Percentiles rank a stretch among this genome's conserved stretches.
Evolutionary conservation across 306 rosid species (phyloP).

Genomic region (Macrotyloma uniflorum): DNA sequence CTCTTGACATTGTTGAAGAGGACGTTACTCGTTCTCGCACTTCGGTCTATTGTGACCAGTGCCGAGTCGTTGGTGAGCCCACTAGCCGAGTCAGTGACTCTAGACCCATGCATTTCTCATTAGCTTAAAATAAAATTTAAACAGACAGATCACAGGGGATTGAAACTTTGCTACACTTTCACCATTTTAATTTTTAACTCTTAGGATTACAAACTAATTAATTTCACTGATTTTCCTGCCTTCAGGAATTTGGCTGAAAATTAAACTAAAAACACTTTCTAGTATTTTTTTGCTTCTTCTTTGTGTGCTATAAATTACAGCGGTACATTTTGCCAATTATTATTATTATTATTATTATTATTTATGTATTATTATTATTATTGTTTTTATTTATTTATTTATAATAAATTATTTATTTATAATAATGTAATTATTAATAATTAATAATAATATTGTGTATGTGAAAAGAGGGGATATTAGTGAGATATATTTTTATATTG

Average conservation of each 20-base stretch:
- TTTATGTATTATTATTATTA: too few species aligned
- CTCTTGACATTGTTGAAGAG: conserved; percentile 84
- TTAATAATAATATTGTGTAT: not conserved
- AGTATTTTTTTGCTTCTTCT: not conserved
- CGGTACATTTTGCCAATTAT: not conserved
- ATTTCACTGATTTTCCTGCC: not conserved
- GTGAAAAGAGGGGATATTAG: not conserved
- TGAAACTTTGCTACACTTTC: not conserved
- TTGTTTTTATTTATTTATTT: not conserved
- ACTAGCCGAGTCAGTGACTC: conserved; percentile 32
- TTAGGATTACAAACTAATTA: too few species aligned
- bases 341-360: too few species aligned
- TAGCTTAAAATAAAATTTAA: not conserved
- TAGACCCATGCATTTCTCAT: not conserved
- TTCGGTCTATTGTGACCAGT: conserved; percentile 84
- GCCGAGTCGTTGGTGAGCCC: conserved; percentile 97
- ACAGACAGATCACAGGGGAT: not conserved
- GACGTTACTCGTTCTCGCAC: conserved; percentile 82
- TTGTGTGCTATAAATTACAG: not conserved
- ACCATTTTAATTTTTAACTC: too few species aligned
- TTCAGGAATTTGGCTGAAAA: not conserved
- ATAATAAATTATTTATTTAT: not conserved
- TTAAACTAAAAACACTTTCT: not conserved
- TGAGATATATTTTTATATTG: not conserved
- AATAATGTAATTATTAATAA: not conserved